Percentiles rank a stretch among this genome's conserved stretches.
Conservation (phyloP, 2,329 filamentous ascomycete species). For the Diaporthe sp. region DNA sequence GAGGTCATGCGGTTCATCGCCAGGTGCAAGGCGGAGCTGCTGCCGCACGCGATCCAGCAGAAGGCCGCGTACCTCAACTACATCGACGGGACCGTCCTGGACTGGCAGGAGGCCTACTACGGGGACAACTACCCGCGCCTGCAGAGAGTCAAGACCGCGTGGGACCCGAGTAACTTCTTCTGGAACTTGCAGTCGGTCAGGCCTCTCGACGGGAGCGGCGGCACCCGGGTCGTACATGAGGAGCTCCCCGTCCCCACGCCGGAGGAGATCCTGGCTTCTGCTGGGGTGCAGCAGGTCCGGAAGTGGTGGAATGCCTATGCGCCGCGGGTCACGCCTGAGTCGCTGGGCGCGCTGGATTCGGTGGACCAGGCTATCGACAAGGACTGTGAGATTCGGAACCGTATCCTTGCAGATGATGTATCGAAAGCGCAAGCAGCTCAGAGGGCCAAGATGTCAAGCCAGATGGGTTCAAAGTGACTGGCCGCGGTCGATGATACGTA, state of each 20-base stretch:
- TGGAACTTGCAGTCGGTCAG: background rate
- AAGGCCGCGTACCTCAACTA: background rate
- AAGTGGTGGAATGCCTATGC: background rate
- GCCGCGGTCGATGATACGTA: background rate
- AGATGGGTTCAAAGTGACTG: background rate
- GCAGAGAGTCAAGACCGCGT: background rate
- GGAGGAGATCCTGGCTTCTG: background rate
- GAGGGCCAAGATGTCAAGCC: background rate
- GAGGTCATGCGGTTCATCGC: background rate
- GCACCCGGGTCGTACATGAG: background rate
- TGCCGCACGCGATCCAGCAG: background rate
- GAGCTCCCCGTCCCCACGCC: background rate
- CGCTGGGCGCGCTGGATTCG: background rate
- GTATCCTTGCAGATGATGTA: background rate
- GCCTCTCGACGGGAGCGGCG: background rate
- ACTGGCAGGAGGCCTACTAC: background rate
- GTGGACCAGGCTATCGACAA: background rate
- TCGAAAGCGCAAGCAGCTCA: background rate
- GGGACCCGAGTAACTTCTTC: background rate
- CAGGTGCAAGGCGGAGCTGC: slow-evolving; percentile 2
- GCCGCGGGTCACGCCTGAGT: background rate
- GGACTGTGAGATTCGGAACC: background rate
- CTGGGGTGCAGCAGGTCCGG: background rate
- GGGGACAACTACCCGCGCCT: background rate
- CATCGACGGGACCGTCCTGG: background rate